Evolutionary conservation across 1,284 basidiomycete genomes (phyloP), one percentile per base, ranked within the genome.

Genomic region (Cystobasidium slooffiae): DNA sequence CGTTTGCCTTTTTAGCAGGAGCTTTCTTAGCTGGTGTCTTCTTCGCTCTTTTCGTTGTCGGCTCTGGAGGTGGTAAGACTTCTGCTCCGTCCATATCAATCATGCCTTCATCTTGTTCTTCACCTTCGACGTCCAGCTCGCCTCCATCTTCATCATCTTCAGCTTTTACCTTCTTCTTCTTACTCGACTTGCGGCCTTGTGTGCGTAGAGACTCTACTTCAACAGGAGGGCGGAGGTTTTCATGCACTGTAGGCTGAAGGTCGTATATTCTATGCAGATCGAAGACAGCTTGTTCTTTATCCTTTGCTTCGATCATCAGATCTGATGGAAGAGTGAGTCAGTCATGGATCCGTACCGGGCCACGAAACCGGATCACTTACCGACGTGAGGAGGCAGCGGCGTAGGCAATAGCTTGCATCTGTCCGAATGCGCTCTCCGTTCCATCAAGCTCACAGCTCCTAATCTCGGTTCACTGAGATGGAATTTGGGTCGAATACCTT

Each of bases 301-400:
- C 91, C 81, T 94, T 93, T 8, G 91, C 91, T 85, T 97, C 94
- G 76, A 97, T 92, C 93, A 96, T 96, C 77, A 96, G 81, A 82
- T 96, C 93, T 72, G 80, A 74, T 46, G 61, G 14, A 64, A 49
- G 44, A 24, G n/a, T 20, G 84, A 90, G 88, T 78, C 91, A 88
- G 76, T 88, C 86, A 3, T 88, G 87, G 49, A 92, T 81, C 43
- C 63, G 14, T 44, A 37, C 24, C 61, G 46, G 14, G 39, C 14
- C n/a, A 69, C 22, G 31, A 31, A 46, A 24, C 31, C n/a, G n/a
- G n/a, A n/a, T n/a, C 22, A 72, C 79, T 47, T 62, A 76, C 77
- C 77, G 14, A 77, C 73, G 49, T 82, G 79, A 0, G 79, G 78
- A 0, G 82, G 82, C 37, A 83, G 69, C 55, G 88, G 88, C 0